Evolutionary conservation across 495 filamentous ascomycete genomes (phyloP).

Genomic region (Aspergillus leporis): DNA sequence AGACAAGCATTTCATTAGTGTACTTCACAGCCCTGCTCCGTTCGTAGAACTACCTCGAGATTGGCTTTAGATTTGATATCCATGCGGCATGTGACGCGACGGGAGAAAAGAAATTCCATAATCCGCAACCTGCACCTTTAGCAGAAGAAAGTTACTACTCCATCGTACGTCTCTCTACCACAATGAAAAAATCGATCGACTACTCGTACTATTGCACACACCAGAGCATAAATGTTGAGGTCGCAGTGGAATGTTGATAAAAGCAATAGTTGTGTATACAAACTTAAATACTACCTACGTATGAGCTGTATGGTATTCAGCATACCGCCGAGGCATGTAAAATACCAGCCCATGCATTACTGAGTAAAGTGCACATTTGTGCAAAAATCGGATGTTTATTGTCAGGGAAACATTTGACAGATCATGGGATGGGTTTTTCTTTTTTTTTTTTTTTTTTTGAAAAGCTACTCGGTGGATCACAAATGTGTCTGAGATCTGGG

Average conservation of each 20-base stretch:
- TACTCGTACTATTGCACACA: too few species aligned
- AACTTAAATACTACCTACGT: too few species aligned
- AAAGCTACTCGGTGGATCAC: constrained; percentile 22
- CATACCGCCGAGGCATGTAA: constrained; percentile 33
- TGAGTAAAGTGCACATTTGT: constrained; percentile 8
- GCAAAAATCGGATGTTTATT: constrained; percentile 8
- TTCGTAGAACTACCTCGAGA: background rate
- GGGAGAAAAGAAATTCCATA: background rate
- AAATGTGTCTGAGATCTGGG: constrained; percentile 23
- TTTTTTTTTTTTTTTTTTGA: background rate
- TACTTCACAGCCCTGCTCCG: too few species aligned
- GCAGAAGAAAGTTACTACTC: too few species aligned
- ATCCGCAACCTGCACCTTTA: background rate
- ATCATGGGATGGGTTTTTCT: constrained; percentile 6
- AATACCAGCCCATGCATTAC: constrained; percentile 7
- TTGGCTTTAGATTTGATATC: background rate
- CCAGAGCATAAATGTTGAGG: background rate
- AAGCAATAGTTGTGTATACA: background rate
- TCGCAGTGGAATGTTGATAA: background rate
- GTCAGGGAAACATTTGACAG: background rate
- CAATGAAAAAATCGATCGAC: too few species aligned
- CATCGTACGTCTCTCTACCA: too few species aligned
- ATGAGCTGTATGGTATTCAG: constrained; percentile 24
- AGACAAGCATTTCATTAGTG: constrained; percentile 3
- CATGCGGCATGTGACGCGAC: background rate